Evolutionary conservation across 2,329 filamentous ascomycete genomes (phyloP).

Genomic region (Akanthomyces uredinophilus): DNA sequence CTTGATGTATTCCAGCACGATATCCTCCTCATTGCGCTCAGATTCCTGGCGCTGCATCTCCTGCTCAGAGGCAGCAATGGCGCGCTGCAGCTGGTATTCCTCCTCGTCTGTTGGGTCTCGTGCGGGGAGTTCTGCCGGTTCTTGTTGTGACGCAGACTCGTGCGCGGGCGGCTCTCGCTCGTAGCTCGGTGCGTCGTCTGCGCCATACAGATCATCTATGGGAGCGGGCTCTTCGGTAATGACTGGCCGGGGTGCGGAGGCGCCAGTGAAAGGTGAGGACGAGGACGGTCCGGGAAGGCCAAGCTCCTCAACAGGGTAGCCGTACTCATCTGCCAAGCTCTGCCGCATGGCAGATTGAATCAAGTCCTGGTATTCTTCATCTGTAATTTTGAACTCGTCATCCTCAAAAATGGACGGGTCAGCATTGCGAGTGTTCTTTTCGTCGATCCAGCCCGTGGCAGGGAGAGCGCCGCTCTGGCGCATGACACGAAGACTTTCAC

Average conservation of each 20-base stretch:
- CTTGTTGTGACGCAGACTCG: conserved; percentile 11
- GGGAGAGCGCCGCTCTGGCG: conserved; percentile 24
- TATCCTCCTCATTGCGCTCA: conserved; percentile 60
- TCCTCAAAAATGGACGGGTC: conserved; percentile 31
- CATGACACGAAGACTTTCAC: conserved; percentile 61
- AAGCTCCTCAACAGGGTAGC: conserved; percentile 17
- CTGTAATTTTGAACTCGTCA: conserved; percentile 43
- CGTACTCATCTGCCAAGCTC: conserved; percentile 35
- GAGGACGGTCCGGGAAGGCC: conserved; percentile 13
- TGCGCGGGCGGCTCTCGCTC: neutral
- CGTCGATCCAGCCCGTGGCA: conserved; percentile 13
- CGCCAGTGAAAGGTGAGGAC: neutral
- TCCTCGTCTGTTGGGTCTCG: conserved; percentile 24
- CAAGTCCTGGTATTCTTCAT: conserved; percentile 53
- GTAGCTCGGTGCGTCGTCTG: conserved; percentile 18
- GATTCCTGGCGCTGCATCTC: conserved; percentile 37
- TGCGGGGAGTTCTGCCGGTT: conserved; percentile 5
- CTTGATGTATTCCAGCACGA: conserved; percentile 71
- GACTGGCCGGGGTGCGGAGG: neutral
- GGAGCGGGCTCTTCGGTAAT: neutral
- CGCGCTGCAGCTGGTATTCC: conserved; percentile 42
- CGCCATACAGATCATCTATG: conserved; percentile 12
- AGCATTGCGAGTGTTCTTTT: conserved; percentile 22
- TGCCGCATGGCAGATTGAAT: conserved; percentile 52
- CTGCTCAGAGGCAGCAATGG: conserved; percentile 40